These are phyloP conservation scores for Alternaria brassicae DNA, from an alignment of 2,329 filamentous ascomycete species.

Conservation along the genomic window DNA sequence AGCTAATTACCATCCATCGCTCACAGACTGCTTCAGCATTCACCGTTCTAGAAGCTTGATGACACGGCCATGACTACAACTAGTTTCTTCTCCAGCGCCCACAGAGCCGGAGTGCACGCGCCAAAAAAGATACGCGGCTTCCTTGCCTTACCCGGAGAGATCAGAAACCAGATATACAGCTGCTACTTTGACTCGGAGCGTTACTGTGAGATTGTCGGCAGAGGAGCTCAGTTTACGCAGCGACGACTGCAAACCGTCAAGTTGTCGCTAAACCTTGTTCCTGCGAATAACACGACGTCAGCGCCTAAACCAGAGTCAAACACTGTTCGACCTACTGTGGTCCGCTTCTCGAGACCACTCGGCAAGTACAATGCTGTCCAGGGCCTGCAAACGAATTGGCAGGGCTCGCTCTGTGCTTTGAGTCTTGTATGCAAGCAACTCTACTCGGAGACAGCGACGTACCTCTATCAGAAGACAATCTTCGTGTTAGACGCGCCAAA, in stretches of 20 bases:
- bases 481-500: slow-evolving; percentile 42
- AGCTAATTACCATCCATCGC: not conserved
- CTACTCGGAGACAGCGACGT: slow-evolving; percentile 30
- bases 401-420: slow-evolving; percentile 35
- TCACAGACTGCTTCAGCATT: not conserved
- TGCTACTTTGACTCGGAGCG: slow-evolving; percentile 42
- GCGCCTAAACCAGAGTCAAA: not conserved
- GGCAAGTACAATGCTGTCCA: slow-evolving; percentile 28
- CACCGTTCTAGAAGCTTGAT: not conserved
- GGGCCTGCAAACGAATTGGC: slow-evolving; percentile 39
- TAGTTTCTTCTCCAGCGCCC: slow-evolving; percentile 23
- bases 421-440: slow-evolving; percentile 41
- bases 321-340: not conserved
- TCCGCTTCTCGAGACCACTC: slow-evolving; percentile 28
- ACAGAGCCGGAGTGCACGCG: slow-evolving; percentile 3
- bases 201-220: slow-evolving; percentile 36
- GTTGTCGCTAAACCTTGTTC: slow-evolving; percentile 12
- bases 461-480: slow-evolving; percentile 40
- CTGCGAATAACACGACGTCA: not conserved
- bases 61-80: not conserved
- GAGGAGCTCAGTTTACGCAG: slow-evolving; percentile 15
- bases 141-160: slow-evolving; percentile 56
- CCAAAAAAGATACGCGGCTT: slow-evolving; percentile 37
- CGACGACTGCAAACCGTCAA: slow-evolving; percentile 20
- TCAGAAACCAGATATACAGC: slow-evolving; percentile 58